A percentile compares a stretch with the other conserved stretches of the same genome.
phyloP scores from a whole-genome alignment of 2,329 filamentous ascomycete genomes.

The Stemphylium lycopersici region DNA sequence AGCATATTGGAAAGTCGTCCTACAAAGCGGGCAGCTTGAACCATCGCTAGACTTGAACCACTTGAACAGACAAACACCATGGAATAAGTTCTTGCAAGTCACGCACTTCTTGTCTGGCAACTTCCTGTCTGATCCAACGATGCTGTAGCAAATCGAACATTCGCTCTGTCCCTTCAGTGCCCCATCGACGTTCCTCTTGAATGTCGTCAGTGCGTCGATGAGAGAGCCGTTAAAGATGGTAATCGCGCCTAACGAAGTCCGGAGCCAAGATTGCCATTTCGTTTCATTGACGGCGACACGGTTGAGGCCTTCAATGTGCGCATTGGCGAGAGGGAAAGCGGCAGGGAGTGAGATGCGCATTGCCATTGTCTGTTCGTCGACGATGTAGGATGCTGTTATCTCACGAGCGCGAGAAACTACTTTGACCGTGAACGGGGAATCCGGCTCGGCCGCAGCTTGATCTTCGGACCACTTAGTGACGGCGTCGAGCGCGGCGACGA shows the following conservation, averaged over 20 bases:
- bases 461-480: conserved; percentile 69
- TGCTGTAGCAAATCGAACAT: conserved; percentile 96
- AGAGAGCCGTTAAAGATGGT: conserved; percentile 91
- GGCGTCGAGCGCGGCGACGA: conserved; percentile 68
- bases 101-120: conserved; percentile 89
- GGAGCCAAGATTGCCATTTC: conserved; percentile 91
- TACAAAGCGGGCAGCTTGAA: conserved; percentile 89
- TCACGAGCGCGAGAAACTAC: conserved; percentile 74
- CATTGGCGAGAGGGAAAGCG: conserved; percentile 81
- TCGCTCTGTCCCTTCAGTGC: conserved; percentile 92
- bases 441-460: conserved; percentile 45
- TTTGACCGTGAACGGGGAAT: conserved; percentile 68
- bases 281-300: conserved; percentile 87
- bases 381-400: conserved; percentile 80
- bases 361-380: conserved; percentile 84
- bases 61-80: conserved; percentile 86
- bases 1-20: conserved; percentile 79
- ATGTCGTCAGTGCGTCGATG: conserved; percentile 83
- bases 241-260: conserved; percentile 88
- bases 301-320: conserved; percentile 76
- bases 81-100: conserved; percentile 95
- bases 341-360: conserved; percentile 82
- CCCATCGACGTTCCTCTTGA: conserved; percentile 84
- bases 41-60: conserved; percentile 96
- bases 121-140: conserved; percentile 86